These are phyloP conservation scores for Phialophora tarda DNA, from an alignment of 2,329 filamentous ascomycete species.

Conservation along the genomic window DNA sequence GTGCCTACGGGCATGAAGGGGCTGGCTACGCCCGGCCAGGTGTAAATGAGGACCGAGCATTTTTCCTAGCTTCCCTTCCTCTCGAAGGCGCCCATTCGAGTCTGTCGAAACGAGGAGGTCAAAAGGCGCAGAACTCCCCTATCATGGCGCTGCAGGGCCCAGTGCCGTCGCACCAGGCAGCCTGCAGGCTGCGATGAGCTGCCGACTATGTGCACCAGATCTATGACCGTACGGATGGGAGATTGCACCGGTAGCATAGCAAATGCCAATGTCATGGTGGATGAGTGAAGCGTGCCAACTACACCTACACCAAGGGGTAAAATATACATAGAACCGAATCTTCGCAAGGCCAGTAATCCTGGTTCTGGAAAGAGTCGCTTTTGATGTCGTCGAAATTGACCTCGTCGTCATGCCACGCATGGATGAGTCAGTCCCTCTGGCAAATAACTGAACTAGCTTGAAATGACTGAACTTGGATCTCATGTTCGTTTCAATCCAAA, in stretches of 20 bases:
- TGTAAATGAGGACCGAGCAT: neutral
- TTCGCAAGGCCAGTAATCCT: too few species aligned
- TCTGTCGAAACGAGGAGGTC: neutral
- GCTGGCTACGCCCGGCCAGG: neutral
- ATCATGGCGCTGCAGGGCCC: neutral
- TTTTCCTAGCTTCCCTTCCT: neutral
- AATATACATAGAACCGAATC: too few species aligned
- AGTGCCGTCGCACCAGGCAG: neutral
- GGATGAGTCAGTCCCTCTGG: too few species aligned
- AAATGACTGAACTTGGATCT: neutral
- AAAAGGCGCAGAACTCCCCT: neutral
- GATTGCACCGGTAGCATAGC: neutral
- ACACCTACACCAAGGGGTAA: too few species aligned
- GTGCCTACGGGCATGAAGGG: conserved; percentile 53
- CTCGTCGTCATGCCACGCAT: too few species aligned
- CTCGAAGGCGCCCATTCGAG: neutral
- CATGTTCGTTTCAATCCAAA: neutral
- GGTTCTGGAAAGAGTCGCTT: too few species aligned
- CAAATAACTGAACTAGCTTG: too few species aligned
- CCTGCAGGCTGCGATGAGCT: neutral
- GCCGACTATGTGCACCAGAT: neutral
- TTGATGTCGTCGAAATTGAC: too few species aligned
- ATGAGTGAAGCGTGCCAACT: neutral
- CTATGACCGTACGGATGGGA: neutral
- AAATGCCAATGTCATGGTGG: neutral